Conservation (phyloP, 2,329 filamentous ascomycete genomes). For the Talaromyces islandicus region DNA sequence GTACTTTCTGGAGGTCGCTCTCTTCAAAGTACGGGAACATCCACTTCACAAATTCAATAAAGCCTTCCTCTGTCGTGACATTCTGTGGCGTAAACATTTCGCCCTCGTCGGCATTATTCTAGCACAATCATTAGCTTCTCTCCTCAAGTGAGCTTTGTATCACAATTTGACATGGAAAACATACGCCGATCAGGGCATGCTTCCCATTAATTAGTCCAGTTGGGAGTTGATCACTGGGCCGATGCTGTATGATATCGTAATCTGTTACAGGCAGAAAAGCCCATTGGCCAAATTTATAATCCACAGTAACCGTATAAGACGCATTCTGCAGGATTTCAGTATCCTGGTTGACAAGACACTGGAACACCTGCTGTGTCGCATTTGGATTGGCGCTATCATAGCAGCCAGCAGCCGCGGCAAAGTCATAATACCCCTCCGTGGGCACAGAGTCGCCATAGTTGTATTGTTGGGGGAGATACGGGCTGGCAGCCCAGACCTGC, state of each 20-base stretch:
- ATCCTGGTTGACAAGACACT: slow-evolving; percentile 32
- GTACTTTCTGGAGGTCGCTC: slow-evolving; percentile 34
- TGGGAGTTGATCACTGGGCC: slow-evolving; percentile 42
- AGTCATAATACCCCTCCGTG: slow-evolving; percentile 39
- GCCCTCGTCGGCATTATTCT: slow-evolving; percentile 40
- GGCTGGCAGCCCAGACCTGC: slow-evolving; percentile 35
- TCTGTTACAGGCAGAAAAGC: slow-evolving; percentile 45
- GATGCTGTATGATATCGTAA: slow-evolving; percentile 42
- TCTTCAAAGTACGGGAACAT: slow-evolving; percentile 40
- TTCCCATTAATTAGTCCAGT: slow-evolving; percentile 31
- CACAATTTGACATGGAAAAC: not conserved
- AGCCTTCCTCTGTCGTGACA: slow-evolving; percentile 7
- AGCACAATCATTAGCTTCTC: not conserved
- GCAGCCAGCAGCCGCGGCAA: slow-evolving; percentile 39
- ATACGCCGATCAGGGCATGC: slow-evolving; percentile 33
- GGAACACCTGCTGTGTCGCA: slow-evolving; percentile 25
- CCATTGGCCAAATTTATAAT: slow-evolving; percentile 42
- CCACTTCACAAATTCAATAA: slow-evolving; percentile 10
- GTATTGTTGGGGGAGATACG: slow-evolving; percentile 54
- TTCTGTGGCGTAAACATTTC: slow-evolving; percentile 31
- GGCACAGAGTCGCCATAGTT: slow-evolving; percentile 42
- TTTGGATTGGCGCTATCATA: slow-evolving; percentile 18
- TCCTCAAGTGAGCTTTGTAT: slow-evolving; percentile 28
- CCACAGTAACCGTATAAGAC: slow-evolving; percentile 24
- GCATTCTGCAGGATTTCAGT: slow-evolving; percentile 31